phyloP scores from a whole-genome alignment of 331 rosid species.

The Pyracantha coccinea region DNA sequence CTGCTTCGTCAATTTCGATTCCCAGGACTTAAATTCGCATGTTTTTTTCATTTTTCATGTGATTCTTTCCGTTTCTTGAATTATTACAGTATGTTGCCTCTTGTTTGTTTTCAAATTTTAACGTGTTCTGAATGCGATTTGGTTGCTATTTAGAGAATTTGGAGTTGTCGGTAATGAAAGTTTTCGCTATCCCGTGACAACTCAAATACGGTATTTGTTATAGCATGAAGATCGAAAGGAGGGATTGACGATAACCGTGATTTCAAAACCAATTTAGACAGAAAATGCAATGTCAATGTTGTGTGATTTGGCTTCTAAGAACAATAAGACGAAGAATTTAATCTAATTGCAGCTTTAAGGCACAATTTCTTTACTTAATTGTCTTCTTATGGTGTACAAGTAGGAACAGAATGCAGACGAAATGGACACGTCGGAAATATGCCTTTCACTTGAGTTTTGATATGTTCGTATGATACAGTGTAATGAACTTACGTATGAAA shows the following conservation, averaged over 20 bases:
- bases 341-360: background rate
- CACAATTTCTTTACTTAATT: background rate
- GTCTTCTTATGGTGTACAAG: background rate
- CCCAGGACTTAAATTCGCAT: background rate
- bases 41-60: too few relatives aligned
- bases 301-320: background rate
- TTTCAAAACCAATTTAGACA: background rate
- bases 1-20: background rate
- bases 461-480: background rate
- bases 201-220: background rate
- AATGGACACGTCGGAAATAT: background rate
- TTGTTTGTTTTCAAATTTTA: too few relatives aligned
- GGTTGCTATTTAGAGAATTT: background rate
- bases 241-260: background rate
- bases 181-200: background rate
- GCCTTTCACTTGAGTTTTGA: constrained; percentile 1
- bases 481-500: constrained; percentile 4
- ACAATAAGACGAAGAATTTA: too few relatives aligned
- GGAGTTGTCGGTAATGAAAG: background rate
- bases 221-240: background rate
- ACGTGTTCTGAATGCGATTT: background rate
- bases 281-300: background rate
- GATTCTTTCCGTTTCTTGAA: background rate
- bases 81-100: too few relatives aligned
- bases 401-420: constrained; percentile 1